Conservation (phyloP, 345 rosid genomes). For the Melaleuca alternifolia region DNA sequence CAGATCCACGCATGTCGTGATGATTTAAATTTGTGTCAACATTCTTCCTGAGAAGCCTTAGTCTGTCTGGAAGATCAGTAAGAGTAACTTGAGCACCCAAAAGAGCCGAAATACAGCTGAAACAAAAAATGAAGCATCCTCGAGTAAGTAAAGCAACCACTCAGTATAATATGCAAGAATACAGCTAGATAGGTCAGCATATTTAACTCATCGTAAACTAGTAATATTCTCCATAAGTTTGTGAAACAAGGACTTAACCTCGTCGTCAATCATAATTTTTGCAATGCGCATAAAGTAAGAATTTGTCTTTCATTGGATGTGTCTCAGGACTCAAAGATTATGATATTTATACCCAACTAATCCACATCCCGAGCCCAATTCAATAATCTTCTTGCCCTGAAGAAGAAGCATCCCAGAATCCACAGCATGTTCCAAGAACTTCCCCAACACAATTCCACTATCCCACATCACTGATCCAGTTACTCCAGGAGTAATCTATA, state of each 20-base stretch:
- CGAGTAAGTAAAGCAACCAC: background rate
- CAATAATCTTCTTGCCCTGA: constrained; percentile 65
- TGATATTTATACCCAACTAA: constrained; percentile 65
- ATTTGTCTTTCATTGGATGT: background rate
- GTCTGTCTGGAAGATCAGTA: constrained; percentile 85
- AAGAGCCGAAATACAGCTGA: constrained; percentile 79
- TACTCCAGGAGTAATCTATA: constrained; percentile 69
- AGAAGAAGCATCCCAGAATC: constrained; percentile 57
- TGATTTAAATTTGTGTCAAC: constrained; percentile 42
- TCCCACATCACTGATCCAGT: constrained; percentile 96
- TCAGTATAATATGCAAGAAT: background rate
- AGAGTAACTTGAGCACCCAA: constrained; percentile 73
- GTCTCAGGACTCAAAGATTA: background rate
- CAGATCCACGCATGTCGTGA: constrained; percentile 48
- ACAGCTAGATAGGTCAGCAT: background rate
- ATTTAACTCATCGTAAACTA: background rate
- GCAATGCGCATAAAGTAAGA: background rate
- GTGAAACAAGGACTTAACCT: background rate
- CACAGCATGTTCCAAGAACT: constrained; percentile 88
- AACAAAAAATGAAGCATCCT: background rate
- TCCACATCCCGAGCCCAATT: constrained; percentile 93
- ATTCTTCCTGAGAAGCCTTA: constrained; percentile 71
- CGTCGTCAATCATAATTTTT: background rate
- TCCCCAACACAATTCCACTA: constrained; percentile 77
- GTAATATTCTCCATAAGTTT: background rate